Evolutionary conservation across 164 flowering plant species (phyloP).

Genomic region (Sextonia rubra): DNA sequence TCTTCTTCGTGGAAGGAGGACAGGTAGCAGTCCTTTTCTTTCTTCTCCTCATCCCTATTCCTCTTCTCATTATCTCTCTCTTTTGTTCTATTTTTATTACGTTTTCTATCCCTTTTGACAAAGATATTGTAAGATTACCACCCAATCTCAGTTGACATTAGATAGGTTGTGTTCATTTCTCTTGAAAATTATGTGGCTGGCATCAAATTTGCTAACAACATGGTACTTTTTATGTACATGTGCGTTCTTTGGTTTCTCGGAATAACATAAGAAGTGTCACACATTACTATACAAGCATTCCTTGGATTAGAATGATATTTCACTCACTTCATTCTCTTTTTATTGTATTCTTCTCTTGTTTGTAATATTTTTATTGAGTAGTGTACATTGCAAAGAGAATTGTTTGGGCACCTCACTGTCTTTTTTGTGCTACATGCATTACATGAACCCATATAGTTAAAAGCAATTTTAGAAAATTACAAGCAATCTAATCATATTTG

Average conservation of each 20-base stretch:
- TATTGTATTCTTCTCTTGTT: background rate
- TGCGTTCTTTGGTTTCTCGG: background rate
- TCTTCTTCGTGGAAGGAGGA: background rate
- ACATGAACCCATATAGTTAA: background rate
- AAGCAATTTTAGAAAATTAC: background rate
- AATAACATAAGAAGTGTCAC: too few relatives aligned
- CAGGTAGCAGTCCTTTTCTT: background rate
- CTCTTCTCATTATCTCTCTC: background rate
- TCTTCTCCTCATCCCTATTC: background rate
- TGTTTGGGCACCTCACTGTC: background rate
- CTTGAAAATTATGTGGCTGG: background rate
- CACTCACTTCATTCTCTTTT: background rate
- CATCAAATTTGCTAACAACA: background rate
- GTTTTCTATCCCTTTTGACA: background rate
- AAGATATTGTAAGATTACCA: background rate
- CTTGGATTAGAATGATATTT: background rate
- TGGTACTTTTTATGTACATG: too few relatives aligned
- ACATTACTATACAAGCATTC: background rate
- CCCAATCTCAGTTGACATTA: background rate
- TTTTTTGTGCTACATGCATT: background rate
- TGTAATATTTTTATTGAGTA: too few relatives aligned
- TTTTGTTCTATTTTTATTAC: background rate
- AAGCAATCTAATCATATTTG: background rate
- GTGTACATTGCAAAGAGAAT: background rate
- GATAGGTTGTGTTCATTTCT: background rate